A percentile compares a stretch with the other conserved stretches of the same genome.
These are phyloP conservation scores for Colletotrichum cordylinicola DNA, from an alignment of 2,329 filamentous ascomycete species.

Conservation along the genomic window DNA sequence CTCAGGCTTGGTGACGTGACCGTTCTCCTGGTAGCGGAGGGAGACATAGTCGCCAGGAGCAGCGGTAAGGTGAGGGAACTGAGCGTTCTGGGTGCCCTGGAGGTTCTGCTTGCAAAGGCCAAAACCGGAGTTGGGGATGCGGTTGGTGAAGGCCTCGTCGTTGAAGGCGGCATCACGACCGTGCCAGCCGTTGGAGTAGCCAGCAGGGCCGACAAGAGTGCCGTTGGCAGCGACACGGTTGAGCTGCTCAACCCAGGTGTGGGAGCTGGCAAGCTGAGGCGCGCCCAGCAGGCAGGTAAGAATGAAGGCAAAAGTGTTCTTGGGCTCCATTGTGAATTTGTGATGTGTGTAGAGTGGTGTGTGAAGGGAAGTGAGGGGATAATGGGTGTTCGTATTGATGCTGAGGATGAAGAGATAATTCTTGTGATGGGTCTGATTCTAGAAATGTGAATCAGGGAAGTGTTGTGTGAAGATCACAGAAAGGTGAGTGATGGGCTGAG, in stretches of 20 bases:
- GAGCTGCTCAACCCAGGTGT: conserved; percentile 85
- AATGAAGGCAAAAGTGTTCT: conserved; percentile 29
- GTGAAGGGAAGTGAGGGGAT: background rate
- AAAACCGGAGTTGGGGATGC: conserved; percentile 61
- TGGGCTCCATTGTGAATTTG: background rate
- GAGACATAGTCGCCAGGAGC: conserved; percentile 68
- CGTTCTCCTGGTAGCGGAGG: conserved; percentile 76
- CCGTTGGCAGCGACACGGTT: conserved; percentile 76
- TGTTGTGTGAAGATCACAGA: background rate
- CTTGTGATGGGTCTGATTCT: background rate
- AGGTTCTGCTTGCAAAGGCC: conserved; percentile 1
- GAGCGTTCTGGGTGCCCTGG: background rate
- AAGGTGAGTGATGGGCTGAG: background rate
- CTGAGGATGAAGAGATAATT: background rate
- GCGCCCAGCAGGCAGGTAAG: conserved; percentile 32
- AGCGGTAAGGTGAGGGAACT: conserved; percentile 68
- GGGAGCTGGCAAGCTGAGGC: conserved; percentile 50
- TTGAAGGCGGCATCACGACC: conserved; percentile 61
- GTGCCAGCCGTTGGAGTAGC: conserved; percentile 77
- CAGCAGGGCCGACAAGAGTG: conserved; percentile 71
- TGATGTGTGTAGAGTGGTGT: background rate
- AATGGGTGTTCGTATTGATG: background rate
- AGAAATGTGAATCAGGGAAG: background rate
- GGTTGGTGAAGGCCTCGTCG: conserved; percentile 65
- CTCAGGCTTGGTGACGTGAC: conserved; percentile 70